Conservation (phyloP, 495 filamentous ascomycete species). For the Aspergillus funiculosus region DNA sequence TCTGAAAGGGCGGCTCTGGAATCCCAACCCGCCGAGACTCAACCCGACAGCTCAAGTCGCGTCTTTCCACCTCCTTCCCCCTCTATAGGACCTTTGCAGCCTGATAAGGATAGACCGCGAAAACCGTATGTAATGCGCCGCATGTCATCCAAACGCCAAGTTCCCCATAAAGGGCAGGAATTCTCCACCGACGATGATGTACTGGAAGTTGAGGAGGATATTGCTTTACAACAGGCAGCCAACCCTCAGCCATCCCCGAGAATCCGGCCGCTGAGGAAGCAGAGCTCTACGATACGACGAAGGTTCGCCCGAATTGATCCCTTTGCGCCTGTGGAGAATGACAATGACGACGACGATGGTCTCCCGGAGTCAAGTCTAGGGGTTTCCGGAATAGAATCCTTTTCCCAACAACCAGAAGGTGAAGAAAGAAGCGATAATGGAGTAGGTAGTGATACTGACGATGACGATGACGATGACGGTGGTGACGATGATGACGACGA, state of each 20-base stretch:
- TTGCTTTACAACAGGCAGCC: slow-evolving; percentile 31
- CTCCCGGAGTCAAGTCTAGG: slow-evolving; percentile 28
- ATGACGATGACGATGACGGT: slow-evolving; percentile 10
- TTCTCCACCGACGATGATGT: slow-evolving; percentile 94
- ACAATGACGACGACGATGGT: slow-evolving; percentile 41
- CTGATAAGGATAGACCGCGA: slow-evolving; percentile 52
- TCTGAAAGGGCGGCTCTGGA: slow-evolving; percentile 26
- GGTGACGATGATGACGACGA: slow-evolving; percentile 21
- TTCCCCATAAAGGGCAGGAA: slow-evolving; percentile 73
- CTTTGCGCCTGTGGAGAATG: slow-evolving; percentile 50
- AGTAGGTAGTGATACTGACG: neutral
- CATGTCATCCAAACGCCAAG: slow-evolving; percentile 64
- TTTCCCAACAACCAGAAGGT: slow-evolving; percentile 35
- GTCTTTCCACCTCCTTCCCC: slow-evolving; percentile 40
- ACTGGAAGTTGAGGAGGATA: slow-evolving; percentile 66
- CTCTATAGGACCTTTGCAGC: slow-evolving; percentile 51
- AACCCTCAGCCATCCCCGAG: slow-evolving; percentile 35
- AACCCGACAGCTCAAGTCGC: slow-evolving; percentile 29
- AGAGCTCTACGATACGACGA: slow-evolving; percentile 66
- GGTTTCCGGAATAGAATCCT: slow-evolving; percentile 17
- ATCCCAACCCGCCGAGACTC: slow-evolving; percentile 26
- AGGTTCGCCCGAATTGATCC: slow-evolving; percentile 54
- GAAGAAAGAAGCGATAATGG: slow-evolving; percentile 42
- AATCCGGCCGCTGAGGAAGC: slow-evolving; percentile 35
- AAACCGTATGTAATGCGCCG: slow-evolving; percentile 67